Percentiles rank a stretch among this genome's conserved stretches.
Evolutionary conservation across 2,329 filamentous ascomycete species (phyloP).

Genomic region (Fusarium odoratissimum): DNA sequence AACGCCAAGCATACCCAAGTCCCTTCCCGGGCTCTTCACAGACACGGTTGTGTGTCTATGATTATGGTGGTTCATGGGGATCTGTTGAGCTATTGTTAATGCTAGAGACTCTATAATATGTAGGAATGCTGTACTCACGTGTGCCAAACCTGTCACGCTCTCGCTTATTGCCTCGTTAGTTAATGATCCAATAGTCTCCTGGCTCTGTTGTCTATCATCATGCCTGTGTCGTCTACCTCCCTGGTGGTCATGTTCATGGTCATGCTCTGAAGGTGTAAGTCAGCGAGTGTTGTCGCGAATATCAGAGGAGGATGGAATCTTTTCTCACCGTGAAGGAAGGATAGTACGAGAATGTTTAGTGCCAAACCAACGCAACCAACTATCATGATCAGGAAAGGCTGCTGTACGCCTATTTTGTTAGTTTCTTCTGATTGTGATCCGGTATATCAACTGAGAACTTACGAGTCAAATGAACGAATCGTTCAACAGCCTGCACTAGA

Average conservation of each 20-base stretch:
- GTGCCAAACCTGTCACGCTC: conserved; percentile 22
- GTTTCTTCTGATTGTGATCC: conserved; percentile 8
- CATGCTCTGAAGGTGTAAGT: conserved; percentile 42
- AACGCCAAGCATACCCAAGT: conserved; percentile 79
- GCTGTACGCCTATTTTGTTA: conserved; percentile 64
- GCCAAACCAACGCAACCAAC: conserved; percentile 75
- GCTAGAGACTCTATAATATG: background rate
- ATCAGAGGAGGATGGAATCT: background rate
- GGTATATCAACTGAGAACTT: conserved; percentile 34
- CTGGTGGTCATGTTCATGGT: conserved; percentile 55
- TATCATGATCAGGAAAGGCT: conserved; percentile 74
- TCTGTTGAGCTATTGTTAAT: conserved; percentile 29
- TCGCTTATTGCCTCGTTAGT: conserved; percentile 18
- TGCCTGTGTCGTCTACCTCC: conserved; percentile 29
- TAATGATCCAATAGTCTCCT: conserved; percentile 12
- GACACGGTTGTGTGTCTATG: conserved; percentile 59
- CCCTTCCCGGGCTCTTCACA: conserved; percentile 54
- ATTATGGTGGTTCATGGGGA: conserved; percentile 54
- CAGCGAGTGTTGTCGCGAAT: background rate
- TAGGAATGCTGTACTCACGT: conserved; percentile 27
- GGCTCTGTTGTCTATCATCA: conserved; percentile 3
- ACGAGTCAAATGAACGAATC: conserved; percentile 71
- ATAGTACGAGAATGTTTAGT: conserved; percentile 74
- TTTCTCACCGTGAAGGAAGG: conserved; percentile 71
- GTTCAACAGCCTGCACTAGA: conserved; percentile 77